Evolutionary conservation across 2,329 filamentous ascomycete genomes (phyloP), one percentile per base, ranked within the genome.

Genomic region (Sporothrix dimorphospora): DNA sequence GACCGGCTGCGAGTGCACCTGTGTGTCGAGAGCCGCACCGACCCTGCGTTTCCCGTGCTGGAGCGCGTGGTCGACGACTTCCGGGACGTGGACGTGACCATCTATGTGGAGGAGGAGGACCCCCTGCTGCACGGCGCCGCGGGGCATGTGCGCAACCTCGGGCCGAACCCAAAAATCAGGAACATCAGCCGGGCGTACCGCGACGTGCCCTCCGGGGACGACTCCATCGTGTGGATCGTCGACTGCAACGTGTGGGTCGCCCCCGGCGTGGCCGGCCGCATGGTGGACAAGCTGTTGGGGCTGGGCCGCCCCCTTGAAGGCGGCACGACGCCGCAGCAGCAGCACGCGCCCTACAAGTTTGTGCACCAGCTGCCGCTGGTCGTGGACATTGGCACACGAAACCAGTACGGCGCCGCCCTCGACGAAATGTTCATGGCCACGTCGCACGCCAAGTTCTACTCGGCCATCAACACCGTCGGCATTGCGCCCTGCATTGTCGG

Each of bases 231-330:
- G 27, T 99, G 96, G 96, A 91, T 98, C 68, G 88, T 97, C 24
- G 96, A 99, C 82, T 98, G 94, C 83, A 99, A 99, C 78, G 90
- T 99, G 69, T 99, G 97, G 96, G 87, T 98, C 47, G 89, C 89
- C 6, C 89, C 85, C 57, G 92, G 92, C 12, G 93, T 94, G 0
- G 89, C 92, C 65, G 94, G 92, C 0, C 89, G 94, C 71, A 96
- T 98, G 92, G 93, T 98, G 8, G 94, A 97, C 79, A 91, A 90
- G 79, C 85, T 99, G 1, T 91, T 89, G 78, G 97, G 96, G 1
- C 90, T 87, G 70, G 82, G 12, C 16, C 0, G 80, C 19, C n/a
- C 11, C n/a, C n/a, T n/a, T n/a, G n/a, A n/a, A n/a, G n/a, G n/a
- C n/a, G n/a, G n/a, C n/a, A n/a, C n/a, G n/a, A n/a, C n/a, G n/a